phyloP scores from a whole-genome alignment of 164 flowering plant species.

The Malania oleifera region DNA sequence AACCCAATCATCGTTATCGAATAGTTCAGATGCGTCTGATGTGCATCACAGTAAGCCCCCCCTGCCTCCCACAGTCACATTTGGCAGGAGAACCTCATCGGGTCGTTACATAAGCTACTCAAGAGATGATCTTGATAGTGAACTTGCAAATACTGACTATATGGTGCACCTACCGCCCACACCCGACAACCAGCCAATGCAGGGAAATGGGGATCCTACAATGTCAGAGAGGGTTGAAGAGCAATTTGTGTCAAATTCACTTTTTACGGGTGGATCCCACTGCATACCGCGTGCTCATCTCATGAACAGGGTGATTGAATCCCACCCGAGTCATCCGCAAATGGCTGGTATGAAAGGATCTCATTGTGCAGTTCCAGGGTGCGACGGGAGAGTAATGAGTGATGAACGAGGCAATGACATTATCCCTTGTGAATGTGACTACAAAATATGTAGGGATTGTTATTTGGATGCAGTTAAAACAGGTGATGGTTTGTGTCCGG shows the following conservation, averaged over 20 bases:
- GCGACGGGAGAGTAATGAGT: conserved; percentile 67
- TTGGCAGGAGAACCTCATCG: conserved; percentile 53
- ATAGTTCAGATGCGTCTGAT: conserved; percentile 35
- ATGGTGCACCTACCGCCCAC: conserved; percentile 61
- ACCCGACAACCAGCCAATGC: conserved; percentile 60
- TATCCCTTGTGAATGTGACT: conserved; percentile 69
- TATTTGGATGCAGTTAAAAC: conserved; percentile 52
- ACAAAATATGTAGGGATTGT: conserved; percentile 67
- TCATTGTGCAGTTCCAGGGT: conserved; percentile 48
- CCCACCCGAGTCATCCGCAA: conserved; percentile 57
- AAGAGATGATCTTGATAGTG: conserved; percentile 71
- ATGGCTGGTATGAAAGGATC: conserved; percentile 73
- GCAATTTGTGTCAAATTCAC: conserved; percentile 61
- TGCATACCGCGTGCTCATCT: conserved; percentile 58
- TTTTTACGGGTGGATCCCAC: conserved; percentile 62
- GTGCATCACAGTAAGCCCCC: conserved; percentile 37
- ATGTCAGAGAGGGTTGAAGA: conserved; percentile 59
- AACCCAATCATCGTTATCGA: conserved; percentile 36
- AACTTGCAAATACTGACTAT: conserved; percentile 43
- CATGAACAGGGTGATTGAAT: conserved; percentile 66
- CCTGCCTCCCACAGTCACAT: conserved; percentile 47
- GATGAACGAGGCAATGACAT: conserved; percentile 58
- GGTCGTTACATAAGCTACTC: conserved; percentile 55
- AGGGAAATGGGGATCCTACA: conserved; percentile 29
- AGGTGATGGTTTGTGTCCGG: conserved; percentile 53